Conservation (phyloP, 2,329 filamentous ascomycete species). For the Metarhizium brunneum region DNA sequence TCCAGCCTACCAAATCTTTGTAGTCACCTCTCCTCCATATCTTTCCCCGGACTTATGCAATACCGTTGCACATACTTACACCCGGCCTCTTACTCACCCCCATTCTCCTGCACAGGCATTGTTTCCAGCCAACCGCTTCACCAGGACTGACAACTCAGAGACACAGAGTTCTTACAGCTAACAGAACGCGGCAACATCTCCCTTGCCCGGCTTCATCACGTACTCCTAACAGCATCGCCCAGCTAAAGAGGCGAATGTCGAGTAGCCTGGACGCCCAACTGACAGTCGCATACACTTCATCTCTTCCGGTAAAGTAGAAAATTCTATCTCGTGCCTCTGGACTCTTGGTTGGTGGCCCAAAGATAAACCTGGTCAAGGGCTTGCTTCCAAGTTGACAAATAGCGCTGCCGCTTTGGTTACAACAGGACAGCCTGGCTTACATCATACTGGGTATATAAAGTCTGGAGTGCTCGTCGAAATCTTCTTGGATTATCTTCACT, state of each 20-base stretch:
- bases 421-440: not conserved
- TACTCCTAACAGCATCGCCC: constrained; percentile 5
- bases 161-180: not conserved
- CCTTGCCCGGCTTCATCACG: not conserved
- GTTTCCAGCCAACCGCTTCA: not conserved
- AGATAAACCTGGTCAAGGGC: not conserved
- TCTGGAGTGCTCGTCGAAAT: not conserved
- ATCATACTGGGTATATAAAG: not conserved
- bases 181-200: not conserved
- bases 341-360: constrained; percentile 5
- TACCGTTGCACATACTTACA: constrained; percentile 3
- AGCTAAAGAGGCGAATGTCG: constrained; percentile 4
- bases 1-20: constrained; percentile 15
- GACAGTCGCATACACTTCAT: constrained; percentile 9
- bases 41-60: constrained; percentile 6
- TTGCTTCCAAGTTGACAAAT: constrained; percentile 2
- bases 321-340: constrained; percentile 5
- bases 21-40: constrained; percentile 15
- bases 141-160: not conserved
- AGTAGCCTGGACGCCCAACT: constrained; percentile 8
- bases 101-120: not conserved
- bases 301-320: constrained; percentile 6
- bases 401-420: constrained; percentile 1
- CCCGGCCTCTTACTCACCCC: constrained; percentile 4
- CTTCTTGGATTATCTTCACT: not conserved